Evolutionary conservation across 1,139 yeast genomes (phyloP), one percentile per base, ranked within the genome.

Genomic region (Yamadazyma dushanensis): DNA sequence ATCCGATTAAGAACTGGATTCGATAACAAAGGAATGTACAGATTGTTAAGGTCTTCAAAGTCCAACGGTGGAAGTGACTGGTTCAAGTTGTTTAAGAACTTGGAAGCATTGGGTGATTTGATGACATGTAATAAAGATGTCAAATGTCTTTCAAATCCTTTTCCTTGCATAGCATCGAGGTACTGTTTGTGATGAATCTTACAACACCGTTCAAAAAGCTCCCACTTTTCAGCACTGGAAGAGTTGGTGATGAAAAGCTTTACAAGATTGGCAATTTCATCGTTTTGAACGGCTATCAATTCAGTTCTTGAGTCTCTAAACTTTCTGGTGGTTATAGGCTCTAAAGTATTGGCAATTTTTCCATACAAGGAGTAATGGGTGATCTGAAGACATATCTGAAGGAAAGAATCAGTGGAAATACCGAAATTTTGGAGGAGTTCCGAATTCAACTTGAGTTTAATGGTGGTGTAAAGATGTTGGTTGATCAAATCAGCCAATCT

Each of bases 311-410:
- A 71, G 53, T 81, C 81, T 42, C 66, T 68, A 57, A 82, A 84
- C 44, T 70, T 70, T 44, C 92, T 66, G 2, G 90, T 83, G 8
- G 88, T 79, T 10, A 83, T 78, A 2, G 90, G 90, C 53, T 84
- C 94, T 40, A 80, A 66, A 1, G 87, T 73, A 39, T 83, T 79
- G 6, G 78, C 78, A 53, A 80, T 63, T 47, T 72, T 77, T 3
- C 94, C 94, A 48, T 84, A 84, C 24, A 84, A 57, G 0, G 89
- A 83, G 57, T 81, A 83, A 53, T 82, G 78, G 1, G 90, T 78
- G 26, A 83, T 71, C 55, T 83, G 92, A 42, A 83, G 65, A 26
- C 83, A 74, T 24, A 83, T 58, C 54, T 84, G 94, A 34, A 83
- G 61, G 54, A 83, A 65, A 0, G 88, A 79, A 59, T 84, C 92